phyloP scores from a whole-genome alignment of 768 basidiomycete genomes.

The Termitomyces sp. region DNA sequence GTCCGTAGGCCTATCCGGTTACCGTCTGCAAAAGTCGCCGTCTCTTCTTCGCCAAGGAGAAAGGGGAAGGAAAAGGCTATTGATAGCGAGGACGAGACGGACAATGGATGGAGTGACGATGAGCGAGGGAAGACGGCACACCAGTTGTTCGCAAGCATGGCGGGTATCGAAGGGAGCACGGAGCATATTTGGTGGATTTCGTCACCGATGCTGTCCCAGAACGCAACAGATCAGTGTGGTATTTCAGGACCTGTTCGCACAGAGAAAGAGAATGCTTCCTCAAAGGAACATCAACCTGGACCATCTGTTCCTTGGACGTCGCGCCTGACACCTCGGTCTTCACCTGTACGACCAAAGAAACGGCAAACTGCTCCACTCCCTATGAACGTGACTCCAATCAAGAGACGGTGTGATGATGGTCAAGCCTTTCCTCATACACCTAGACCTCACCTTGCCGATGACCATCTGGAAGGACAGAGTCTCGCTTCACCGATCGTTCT shows the following conservation, averaged over 20 bases:
- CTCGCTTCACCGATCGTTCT: constrained; percentile 20
- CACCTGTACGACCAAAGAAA: constrained; percentile 8
- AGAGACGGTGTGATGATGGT: neutral
- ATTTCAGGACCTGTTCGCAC: neutral
- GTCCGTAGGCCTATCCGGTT: neutral
- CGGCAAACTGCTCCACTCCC: neutral
- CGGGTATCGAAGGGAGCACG: constrained; percentile 26
- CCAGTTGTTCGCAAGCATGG: constrained; percentile 41
- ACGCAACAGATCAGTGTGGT: neutral
- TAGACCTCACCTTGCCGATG: neutral
- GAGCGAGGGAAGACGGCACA: constrained; percentile 55
- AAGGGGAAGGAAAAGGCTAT: constrained; percentile 14
- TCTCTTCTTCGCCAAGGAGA: constrained; percentile 4
- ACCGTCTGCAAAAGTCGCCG: neutral
- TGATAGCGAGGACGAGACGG: constrained; percentile 29
- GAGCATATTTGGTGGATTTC: constrained; percentile 26
- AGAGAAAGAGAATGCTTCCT: neutral
- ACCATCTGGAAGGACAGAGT: constrained; percentile 7
- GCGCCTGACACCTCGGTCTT: constrained; percentile 17
- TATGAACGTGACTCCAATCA: neutral
- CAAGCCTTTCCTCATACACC: neutral
- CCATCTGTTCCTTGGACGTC: constrained; percentile 9
- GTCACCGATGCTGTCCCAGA: constrained; percentile 4
- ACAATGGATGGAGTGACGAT: constrained; percentile 34
- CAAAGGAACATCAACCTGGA: neutral